Evolutionary conservation across 1,284 basidiomycete genomes (phyloP), one percentile per base, ranked within the genome.

Genomic region (Fistulinella cinereoalba): DNA sequence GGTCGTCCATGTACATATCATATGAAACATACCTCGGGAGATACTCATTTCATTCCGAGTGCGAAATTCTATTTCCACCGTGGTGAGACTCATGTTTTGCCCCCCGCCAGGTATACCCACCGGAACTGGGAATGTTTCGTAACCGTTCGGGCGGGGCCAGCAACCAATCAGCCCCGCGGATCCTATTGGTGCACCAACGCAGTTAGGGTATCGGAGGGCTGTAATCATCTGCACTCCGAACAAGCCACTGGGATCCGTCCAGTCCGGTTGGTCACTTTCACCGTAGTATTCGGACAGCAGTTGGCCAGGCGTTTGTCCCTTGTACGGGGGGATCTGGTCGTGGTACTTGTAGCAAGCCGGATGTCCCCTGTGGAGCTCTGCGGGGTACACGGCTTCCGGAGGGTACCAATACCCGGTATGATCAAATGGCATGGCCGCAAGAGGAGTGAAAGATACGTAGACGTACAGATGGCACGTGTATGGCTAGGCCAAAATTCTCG

Each of bases 51-150:
- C n/a, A n/a, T n/a, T n/a, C n/a, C n/a, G n/a, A n/a, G n/a, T n/a
- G n/a, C 7, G 25, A 31, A 57, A 57, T 4, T 55, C 41, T 13
- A 54, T 9, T 1, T 19, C 13, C 11, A 11, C 3, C 15, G 10
- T 34, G 18, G 33, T 11, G 11, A 34, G 18, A 3, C 19, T n/a
- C 8, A 3, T 6, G 4, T 18, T n/a, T 0, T 8, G 15, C 11
- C 6, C 5, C 3, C 24, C 2, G 22, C 2, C 23, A 6, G 10
- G 19, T 2, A 13, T 29, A 2, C 1, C 3, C 12, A 32, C 22
- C 4, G 51, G 52, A 7, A 55, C 52, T 6, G 24, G 28, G 7
- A 28, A 39, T 2, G 8, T 1, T 12, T n/a, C 13, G 3, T 19
- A 31, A 40, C 23, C 23, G 4, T 27, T 15, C 2, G 36, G 43